A percentile compares a stretch with the other conserved stretches of the same genome.
These are phyloP conservation scores for Ocimum tenuiflorum DNA, from an alignment of 257 asterid genomes.

Conservation along the genomic window DNA sequence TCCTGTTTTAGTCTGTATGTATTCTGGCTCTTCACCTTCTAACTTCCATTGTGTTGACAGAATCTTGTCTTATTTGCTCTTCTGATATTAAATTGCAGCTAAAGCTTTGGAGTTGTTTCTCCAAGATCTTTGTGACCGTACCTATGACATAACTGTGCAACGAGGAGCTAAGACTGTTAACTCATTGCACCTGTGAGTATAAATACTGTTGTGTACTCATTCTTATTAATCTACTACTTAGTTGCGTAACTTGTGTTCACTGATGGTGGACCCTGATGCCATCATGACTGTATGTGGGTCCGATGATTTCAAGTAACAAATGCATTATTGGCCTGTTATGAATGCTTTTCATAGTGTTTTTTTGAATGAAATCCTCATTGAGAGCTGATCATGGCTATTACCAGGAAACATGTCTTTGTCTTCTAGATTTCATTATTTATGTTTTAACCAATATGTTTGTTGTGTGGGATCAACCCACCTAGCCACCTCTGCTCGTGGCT, in stretches of 20 bases:
- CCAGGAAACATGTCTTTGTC: too few species aligned
- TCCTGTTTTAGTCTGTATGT: constrained; percentile 91
- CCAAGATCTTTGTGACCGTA: constrained; percentile 98
- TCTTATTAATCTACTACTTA: not conserved
- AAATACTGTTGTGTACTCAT: not conserved
- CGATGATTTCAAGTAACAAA: not conserved
- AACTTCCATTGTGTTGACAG: not conserved
- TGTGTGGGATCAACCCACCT: too few species aligned
- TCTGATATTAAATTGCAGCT: constrained; percentile 47
- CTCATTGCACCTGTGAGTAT: constrained; percentile 78
- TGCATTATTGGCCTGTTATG: not conserved
- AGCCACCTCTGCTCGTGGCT: too few species aligned
- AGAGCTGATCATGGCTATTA: not conserved
- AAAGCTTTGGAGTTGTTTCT: constrained; percentile 91
- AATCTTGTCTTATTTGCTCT: constrained; percentile 12
- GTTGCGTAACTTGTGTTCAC: not conserved
- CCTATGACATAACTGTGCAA: constrained; percentile 83
- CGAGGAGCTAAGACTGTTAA: constrained; percentile 95
- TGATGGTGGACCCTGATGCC: not conserved
- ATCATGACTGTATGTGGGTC: not conserved
- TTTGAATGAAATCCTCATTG: not conserved
- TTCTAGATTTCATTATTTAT: too few species aligned
- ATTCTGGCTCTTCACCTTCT: not conserved
- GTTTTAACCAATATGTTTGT: too few species aligned
- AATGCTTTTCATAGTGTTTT: not conserved